Percentiles rank a stretch among this genome's conserved stretches.
Evolutionary conservation across 345 rosid species (phyloP).

Genomic region (Dimocarpus longan): DNA sequence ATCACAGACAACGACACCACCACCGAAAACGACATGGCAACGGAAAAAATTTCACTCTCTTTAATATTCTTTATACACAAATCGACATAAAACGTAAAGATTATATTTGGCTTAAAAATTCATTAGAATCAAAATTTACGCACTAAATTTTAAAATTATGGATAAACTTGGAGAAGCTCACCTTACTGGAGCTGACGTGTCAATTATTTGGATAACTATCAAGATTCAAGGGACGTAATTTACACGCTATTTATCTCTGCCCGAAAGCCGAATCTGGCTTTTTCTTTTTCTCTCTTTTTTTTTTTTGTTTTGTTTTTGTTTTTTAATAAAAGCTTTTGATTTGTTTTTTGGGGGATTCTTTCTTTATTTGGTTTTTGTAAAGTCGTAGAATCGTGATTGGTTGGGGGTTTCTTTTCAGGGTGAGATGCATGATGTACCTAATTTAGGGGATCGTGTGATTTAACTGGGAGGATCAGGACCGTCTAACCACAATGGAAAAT

Average conservation of each 20-base stretch:
- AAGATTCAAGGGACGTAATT: slow-evolving; percentile 9
- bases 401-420: not conserved
- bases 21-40: not conserved
- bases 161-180: not conserved
- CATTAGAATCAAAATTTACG: not conserved
- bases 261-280: not conserved
- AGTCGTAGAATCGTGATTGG: not conserved
- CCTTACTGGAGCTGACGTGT: not conserved
- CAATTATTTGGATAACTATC: slow-evolving; percentile 5
- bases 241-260: not conserved
- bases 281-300: not conserved
- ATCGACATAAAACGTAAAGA: no score
- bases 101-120: not conserved
- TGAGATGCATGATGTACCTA: not conserved
- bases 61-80: no score
- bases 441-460: not conserved
- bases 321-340: not conserved
- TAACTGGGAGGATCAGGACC: not conserved
- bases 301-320: not conserved
- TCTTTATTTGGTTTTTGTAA: not conserved
- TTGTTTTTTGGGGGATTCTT: not conserved
- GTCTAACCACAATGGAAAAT: not conserved
- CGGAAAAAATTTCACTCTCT: not conserved
- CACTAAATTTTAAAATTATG: not conserved
- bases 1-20: not conserved